A percentile compares a stretch with the other conserved stretches of the same genome.
Evolutionary conservation across 345 rosid species (phyloP).

Genomic region (Lepidium aucheri): DNA sequence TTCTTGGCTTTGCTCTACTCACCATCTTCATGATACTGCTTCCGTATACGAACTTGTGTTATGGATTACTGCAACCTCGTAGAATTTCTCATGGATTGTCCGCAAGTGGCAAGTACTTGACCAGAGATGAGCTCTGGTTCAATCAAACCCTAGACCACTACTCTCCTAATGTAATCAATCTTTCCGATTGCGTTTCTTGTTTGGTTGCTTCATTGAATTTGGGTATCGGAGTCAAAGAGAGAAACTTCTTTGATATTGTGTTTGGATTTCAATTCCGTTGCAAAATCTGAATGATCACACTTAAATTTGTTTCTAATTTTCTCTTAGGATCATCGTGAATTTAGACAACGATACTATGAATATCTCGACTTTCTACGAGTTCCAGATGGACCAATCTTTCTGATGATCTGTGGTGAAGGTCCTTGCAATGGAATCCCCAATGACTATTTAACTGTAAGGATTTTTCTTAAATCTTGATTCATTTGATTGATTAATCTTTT

Average conservation of each 20-base stretch:
- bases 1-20: background rate
- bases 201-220: background rate
- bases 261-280: background rate
- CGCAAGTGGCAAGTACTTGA: slow-evolving; percentile 40
- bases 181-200: background rate
- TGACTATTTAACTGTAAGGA: slow-evolving; percentile 60
- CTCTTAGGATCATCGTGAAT: slow-evolving; percentile 58
- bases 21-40: background rate
- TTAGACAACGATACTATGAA: slow-evolving; percentile 76
- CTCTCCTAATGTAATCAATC: slow-evolving; percentile 54
- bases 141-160: slow-evolving; percentile 85
- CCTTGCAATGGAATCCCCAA: slow-evolving; percentile 69
- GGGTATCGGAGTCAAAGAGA: background rate
- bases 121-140: slow-evolving; percentile 65
- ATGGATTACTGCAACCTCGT: slow-evolving; percentile 39
- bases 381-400: slow-evolving; percentile 75
- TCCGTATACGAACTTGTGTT: slow-evolving; percentile 11
- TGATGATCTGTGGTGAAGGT: slow-evolving; percentile 76
- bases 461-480: background rate
- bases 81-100: slow-evolving; percentile 31
- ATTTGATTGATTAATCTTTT: background rate
- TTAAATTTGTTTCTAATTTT: background rate
- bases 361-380: slow-evolving; percentile 56
- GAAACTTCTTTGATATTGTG: background rate
- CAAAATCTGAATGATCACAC: background rate